Conservation (phyloP, 192 early-diverging fungal species). For the Linnemannia hyalina region DNA sequence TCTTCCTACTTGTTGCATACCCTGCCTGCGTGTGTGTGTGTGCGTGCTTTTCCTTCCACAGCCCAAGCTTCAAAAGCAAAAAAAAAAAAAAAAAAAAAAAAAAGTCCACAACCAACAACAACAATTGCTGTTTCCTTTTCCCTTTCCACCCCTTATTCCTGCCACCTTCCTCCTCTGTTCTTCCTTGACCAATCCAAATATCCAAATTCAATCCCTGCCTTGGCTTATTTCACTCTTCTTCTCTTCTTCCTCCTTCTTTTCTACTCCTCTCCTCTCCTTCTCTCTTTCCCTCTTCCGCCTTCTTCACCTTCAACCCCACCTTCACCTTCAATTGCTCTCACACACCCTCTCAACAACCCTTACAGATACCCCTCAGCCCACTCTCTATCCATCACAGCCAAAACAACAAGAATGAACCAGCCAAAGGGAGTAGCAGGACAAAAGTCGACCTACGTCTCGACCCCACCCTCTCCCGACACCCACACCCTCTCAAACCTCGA, state of each 20-base stretch:
- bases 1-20: too few species aligned
- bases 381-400: not conserved
- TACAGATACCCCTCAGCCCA: not conserved
- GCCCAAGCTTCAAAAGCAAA: not conserved
- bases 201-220: not conserved
- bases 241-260: not conserved
- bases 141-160: not conserved
- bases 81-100: too few species aligned
- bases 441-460: not conserved
- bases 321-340: not conserved
- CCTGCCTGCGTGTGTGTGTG: too few species aligned
- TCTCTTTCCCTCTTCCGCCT: not conserved
- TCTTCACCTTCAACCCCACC: too few species aligned
- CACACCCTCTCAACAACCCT: not conserved
- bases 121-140: not conserved
- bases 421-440: conserved; percentile 7
- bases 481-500: conserved; percentile 5
- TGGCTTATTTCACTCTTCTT: not conserved
- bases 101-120: not conserved
- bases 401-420: not conserved
- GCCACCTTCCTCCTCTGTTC: not conserved
- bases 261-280: not conserved
- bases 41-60: too few species aligned
- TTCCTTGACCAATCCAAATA: not conserved
- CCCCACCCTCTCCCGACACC: conserved; percentile 22